Evolutionary conservation across 1,284 basidiomycete genomes (phyloP), one percentile per base, ranked within the genome.

Genomic region (Entoloma clypeatum): DNA sequence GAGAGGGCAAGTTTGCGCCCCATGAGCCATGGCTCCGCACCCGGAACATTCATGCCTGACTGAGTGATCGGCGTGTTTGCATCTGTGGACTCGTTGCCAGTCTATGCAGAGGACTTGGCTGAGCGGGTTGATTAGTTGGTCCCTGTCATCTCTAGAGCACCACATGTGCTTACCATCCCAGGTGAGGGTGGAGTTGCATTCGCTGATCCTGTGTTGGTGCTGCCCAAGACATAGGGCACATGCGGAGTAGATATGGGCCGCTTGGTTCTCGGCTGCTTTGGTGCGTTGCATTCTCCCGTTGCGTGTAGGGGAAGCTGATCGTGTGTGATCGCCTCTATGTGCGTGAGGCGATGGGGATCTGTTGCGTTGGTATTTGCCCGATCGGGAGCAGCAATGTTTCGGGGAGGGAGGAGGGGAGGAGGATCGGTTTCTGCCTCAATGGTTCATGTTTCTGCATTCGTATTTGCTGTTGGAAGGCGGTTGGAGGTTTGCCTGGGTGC

Each of bases 51-150:
- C 17, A 21, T 33, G 31, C 19, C 9, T 33, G 31, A n/a, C 23
- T n/a, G 17, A 19, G 31, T n/a, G 31, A 19, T 21, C 23, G 10
- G 9, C 18, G 31, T 21, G n/a, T 33, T 17, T 19, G 31, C 31
- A 33, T 19, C 31, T 21, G 11, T n/a, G 19, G 19, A 21, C 19
- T 21, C 17, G 17, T 33, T 33, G 31, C 31, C 31, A 33, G 31
- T 33, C 17, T 9, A 33, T 33, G 23, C 31, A 33, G 18, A 33
- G 17, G 31, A 33, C 23, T 13, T 33, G 31, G 23, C 31, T n/a
- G 5, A 33, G 31, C 18, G 31, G 31, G 31, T 33, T 33, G 31
- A 33, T 33, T n/a, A 33, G 19, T 33, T 19, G 31, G 23, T 21
- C 31, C 3, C 23, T 21, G 18, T 33, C 17, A 10, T 33, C 23